Conservation (phyloP, 106 monocot genomes). For the Dendrobium catenatum region DNA sequence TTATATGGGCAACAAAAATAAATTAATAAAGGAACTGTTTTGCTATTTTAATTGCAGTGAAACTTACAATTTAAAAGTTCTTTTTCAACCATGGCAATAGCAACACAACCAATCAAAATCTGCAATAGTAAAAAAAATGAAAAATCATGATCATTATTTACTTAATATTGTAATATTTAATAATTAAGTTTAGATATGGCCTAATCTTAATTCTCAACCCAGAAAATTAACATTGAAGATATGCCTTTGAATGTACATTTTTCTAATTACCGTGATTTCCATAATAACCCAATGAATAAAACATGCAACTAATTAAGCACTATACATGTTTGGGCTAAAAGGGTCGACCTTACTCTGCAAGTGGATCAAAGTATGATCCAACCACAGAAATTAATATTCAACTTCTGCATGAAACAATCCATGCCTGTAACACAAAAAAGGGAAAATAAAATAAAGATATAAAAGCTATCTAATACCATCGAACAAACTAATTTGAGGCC, state of each 20-base stretch:
- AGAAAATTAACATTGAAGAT: background rate
- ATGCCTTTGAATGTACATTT: background rate
- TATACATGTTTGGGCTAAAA: background rate
- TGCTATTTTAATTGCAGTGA: background rate
- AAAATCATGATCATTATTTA: background rate
- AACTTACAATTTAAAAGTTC: slow-evolving; percentile 82
- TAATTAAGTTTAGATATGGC: background rate
- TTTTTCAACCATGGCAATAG: slow-evolving; percentile 83
- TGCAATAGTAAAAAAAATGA: slow-evolving; percentile 27
- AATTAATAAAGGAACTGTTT: background rate
- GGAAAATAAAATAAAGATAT: background rate
- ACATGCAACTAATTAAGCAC: background rate
- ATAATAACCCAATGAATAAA: background rate
- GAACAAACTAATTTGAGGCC: background rate
- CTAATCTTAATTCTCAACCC: background rate
- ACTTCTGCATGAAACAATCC: slow-evolving; percentile 83
- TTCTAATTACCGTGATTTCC: background rate
- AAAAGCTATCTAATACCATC: background rate
- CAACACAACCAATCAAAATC: slow-evolving; percentile 90
- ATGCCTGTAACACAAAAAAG: slow-evolving; percentile 41
- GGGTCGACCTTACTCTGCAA: slow-evolving; percentile 87
- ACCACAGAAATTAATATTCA: slow-evolving; percentile 90
- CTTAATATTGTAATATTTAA: background rate
- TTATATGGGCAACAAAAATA: background rate
- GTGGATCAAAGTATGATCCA: slow-evolving; percentile 97